These are phyloP conservation scores for Calonectria pseudoturangicola DNA, from an alignment of 2,329 filamentous ascomycete species.

Conservation along the genomic window DNA sequence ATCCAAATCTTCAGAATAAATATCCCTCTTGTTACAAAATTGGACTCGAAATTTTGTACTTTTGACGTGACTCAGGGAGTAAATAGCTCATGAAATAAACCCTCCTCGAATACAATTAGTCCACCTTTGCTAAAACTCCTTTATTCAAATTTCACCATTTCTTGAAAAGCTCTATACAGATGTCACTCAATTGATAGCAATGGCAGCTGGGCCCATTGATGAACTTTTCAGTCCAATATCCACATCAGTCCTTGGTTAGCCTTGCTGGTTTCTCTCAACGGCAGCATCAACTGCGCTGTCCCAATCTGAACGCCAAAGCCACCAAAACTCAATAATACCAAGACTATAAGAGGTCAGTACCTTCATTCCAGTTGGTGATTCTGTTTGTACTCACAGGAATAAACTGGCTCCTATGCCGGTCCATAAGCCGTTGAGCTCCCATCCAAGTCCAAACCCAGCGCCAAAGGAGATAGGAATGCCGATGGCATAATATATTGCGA, in stretches of 20 bases:
- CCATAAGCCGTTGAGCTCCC: constrained; percentile 90
- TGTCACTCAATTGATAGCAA: too few relatives aligned
- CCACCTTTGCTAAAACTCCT: too few relatives aligned
- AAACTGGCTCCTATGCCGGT: background rate
- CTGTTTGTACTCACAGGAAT: background rate
- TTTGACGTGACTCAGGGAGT: too few relatives aligned
- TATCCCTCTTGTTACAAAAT: too few relatives aligned
- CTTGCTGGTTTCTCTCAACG: background rate
- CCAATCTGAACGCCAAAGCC: constrained; percentile 6
- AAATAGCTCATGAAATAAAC: too few relatives aligned
- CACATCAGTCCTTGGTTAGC: background rate
- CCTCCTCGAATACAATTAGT: too few relatives aligned
- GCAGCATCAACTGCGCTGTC: background rate
- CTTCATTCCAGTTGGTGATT: background rate
- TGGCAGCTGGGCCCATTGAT: too few relatives aligned
- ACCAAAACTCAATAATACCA: constrained; percentile 6
- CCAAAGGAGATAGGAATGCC: constrained; percentile 89
- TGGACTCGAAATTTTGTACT: too few relatives aligned
- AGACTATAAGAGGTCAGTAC: background rate
- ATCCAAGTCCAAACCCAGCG: constrained; percentile 84
- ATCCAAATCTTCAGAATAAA: too few relatives aligned
- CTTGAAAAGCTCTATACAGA: too few relatives aligned
- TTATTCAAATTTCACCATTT: too few relatives aligned
- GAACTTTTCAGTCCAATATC: too few relatives aligned
- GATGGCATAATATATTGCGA: constrained; percentile 90